Percentiles rank a stretch among this genome's conserved stretches.
Evolutionary conservation across 345 rosid genomes (phyloP).

Genomic region (Garcia nutans): DNA sequence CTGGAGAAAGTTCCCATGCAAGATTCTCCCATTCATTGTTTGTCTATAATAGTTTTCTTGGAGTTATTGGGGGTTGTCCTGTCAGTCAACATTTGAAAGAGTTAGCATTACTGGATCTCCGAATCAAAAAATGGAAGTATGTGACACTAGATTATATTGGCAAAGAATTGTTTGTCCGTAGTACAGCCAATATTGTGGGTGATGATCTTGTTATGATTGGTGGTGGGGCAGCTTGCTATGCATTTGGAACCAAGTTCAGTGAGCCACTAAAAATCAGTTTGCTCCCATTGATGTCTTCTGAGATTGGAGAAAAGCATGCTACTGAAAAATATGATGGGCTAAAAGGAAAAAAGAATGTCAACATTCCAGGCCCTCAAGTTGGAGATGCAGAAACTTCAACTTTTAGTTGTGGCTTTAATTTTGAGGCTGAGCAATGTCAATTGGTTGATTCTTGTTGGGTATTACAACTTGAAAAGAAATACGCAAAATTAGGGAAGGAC

Average conservation of each 20-base stretch:
- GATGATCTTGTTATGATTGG: constrained; percentile 78
- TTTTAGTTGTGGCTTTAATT: constrained; percentile 23
- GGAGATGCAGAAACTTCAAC: constrained; percentile 26
- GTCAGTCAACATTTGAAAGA: constrained; percentile 66
- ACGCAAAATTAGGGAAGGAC: constrained; percentile 81
- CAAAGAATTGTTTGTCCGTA: constrained; percentile 71
- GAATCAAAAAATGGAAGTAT: constrained; percentile 54
- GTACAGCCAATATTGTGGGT: constrained; percentile 63
- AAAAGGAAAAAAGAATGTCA: constrained; percentile 22
- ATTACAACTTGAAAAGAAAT: constrained; percentile 56
- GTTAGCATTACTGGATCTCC: constrained; percentile 65
- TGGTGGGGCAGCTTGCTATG: constrained; percentile 96
- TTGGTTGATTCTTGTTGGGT: constrained; percentile 36
- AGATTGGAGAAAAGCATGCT: constrained; percentile 28
- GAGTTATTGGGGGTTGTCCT: constrained; percentile 94
- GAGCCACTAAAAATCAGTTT: constrained; percentile 69
- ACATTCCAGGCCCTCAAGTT: constrained; percentile 24
- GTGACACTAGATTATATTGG: constrained; percentile 56
- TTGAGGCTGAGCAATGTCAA: constrained; percentile 26
- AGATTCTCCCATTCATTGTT: constrained; percentile 92
- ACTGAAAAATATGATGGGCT: constrained; percentile 23
- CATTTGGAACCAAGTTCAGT: constrained; percentile 93
- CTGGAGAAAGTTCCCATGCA: constrained; percentile 70
- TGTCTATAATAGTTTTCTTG: constrained; percentile 58
- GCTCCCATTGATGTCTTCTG: constrained; percentile 37